These are phyloP conservation scores for Houttuynia cordata DNA, from an alignment of 164 flowering plant genomes.

Conservation along the genomic window DNA sequence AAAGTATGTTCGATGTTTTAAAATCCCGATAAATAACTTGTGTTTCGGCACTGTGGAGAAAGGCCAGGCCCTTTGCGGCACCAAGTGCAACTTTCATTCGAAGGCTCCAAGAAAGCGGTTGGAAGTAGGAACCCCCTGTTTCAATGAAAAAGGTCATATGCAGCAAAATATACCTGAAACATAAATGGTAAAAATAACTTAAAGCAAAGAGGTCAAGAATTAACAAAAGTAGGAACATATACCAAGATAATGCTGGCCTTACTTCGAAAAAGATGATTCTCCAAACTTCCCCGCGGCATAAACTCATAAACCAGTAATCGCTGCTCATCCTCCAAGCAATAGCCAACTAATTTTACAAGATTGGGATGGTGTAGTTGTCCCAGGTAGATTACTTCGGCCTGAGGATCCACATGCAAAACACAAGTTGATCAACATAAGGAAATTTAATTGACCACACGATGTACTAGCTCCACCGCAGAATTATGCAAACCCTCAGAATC, in stretches of 20 bases:
- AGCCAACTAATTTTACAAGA: slow-evolving; percentile 68
- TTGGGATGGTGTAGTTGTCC: slow-evolving; percentile 74
- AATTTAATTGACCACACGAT: neutral
- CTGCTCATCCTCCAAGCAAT: slow-evolving; percentile 75
- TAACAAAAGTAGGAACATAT: no score
- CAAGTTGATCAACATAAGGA: neutral
- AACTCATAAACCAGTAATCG: slow-evolving; percentile 72
- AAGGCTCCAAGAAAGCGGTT: slow-evolving; percentile 26
- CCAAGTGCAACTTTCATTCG: slow-evolving; percentile 30
- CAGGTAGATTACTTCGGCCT: slow-evolving; percentile 74
- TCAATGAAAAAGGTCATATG: neutral
- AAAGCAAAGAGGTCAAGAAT: no score
- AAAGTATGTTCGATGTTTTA: slow-evolving; percentile 21
- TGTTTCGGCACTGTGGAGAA: slow-evolving; percentile 25
- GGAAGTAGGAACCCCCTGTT: slow-evolving; percentile 22
- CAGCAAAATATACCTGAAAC: neutral
- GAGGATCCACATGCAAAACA: slow-evolving; percentile 2
- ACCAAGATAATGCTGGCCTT: slow-evolving; percentile 16
- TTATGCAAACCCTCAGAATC: neutral
- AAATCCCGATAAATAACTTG: slow-evolving; percentile 23
- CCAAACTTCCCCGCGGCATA: slow-evolving; percentile 78
- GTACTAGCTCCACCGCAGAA: neutral
- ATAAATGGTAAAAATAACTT: neutral
- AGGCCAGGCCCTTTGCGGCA: slow-evolving; percentile 30
- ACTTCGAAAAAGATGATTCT: slow-evolving; percentile 80